Percentiles rank a stretch among this genome's conserved stretches.
Conservation (phyloP, 129 eudicot genomes). For the Rutidosis leptorrhynchoides region DNA sequence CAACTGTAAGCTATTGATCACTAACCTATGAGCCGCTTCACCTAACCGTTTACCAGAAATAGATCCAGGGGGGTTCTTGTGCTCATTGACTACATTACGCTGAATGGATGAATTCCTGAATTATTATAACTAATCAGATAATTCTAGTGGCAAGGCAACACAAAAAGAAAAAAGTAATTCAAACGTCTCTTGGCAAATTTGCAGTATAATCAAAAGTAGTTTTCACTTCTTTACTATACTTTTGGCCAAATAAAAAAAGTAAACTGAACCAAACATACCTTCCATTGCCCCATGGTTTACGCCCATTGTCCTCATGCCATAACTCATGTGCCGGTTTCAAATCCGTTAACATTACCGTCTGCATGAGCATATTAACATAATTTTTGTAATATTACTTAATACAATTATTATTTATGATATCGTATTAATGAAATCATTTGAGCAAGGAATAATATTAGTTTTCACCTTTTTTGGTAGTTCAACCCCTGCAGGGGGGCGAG, state of each 20-base stretch:
- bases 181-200: background rate
- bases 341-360: constrained; percentile 57
- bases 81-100: constrained; percentile 19
- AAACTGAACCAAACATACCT: constrained; percentile 40
- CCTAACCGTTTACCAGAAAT: constrained; percentile 59
- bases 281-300: constrained; percentile 39
- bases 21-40: constrained; percentile 75
- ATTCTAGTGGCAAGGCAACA: background rate
- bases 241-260: background rate
- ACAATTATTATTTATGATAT: too few relatives aligned
- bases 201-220: background rate
- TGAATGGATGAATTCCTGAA: constrained; percentile 20
- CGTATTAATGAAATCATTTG: too few relatives aligned
- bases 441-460: background rate
- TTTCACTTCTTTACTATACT: too few relatives aligned
- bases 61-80: constrained; percentile 49
- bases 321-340: constrained; percentile 55
- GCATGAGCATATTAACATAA: constrained; percentile 6
- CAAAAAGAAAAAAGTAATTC: background rate
- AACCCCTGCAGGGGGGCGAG: constrained; percentile 68
- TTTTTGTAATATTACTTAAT: background rate
- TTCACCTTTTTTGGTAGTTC: constrained; percentile 65
- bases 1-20: constrained; percentile 30
- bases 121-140: background rate
- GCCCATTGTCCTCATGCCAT: constrained; percentile 83